A percentile compares a stretch with the other conserved stretches of the same genome.
Conservation (phyloP, 768 basidiomycete genomes). For the Chalciporus pseudorubinellus region DNA sequence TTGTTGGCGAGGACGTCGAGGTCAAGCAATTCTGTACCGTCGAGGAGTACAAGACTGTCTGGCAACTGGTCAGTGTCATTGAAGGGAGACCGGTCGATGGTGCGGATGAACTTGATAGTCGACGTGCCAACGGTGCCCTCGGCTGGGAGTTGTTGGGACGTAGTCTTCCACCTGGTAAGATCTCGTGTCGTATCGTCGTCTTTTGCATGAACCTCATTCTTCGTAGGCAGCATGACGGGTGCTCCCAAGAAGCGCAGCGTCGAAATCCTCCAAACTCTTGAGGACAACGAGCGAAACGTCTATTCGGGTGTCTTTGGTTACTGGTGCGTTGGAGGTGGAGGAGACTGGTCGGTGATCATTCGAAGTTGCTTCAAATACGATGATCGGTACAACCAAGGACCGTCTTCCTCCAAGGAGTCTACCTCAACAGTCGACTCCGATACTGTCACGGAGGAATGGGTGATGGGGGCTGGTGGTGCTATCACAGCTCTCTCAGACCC, state of each 20-base stretch:
- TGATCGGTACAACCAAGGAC: slow-evolving; percentile 23
- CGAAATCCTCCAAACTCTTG: slow-evolving; percentile 80
- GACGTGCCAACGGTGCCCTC: slow-evolving; percentile 39
- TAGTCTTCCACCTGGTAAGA: slow-evolving; percentile 82
- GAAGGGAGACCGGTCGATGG: slow-evolving; percentile 56
- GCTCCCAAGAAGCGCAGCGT: slow-evolving; percentile 94
- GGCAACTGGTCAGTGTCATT: slow-evolving; percentile 94
- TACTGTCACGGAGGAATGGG: slow-evolving; percentile 54
- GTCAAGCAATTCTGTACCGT: slow-evolving; percentile 85
- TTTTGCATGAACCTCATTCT: neutral
- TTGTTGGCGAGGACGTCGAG: slow-evolving; percentile 76
- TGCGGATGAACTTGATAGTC: slow-evolving; percentile 37
- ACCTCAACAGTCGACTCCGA: slow-evolving; percentile 11
- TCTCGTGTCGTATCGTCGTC: neutral
- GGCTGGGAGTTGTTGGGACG: slow-evolving; percentile 78
- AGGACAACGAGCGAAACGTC: slow-evolving; percentile 66
- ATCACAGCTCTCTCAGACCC: slow-evolving; percentile 91
- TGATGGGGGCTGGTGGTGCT: slow-evolving; percentile 90
- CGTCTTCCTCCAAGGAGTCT: slow-evolving; percentile 10
- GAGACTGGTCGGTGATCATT: slow-evolving; percentile 94
- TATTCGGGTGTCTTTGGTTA: slow-evolving; percentile 96
- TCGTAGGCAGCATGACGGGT: slow-evolving; percentile 91
- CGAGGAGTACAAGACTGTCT: slow-evolving; percentile 92
- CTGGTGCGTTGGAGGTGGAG: slow-evolving; percentile 82
- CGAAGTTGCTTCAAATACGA: slow-evolving; percentile 85